Evolutionary conservation across 306 rosid genomes (phyloP), one percentile per base, ranked within the genome.

Genomic region (Trichosanthes truncata): DNA sequence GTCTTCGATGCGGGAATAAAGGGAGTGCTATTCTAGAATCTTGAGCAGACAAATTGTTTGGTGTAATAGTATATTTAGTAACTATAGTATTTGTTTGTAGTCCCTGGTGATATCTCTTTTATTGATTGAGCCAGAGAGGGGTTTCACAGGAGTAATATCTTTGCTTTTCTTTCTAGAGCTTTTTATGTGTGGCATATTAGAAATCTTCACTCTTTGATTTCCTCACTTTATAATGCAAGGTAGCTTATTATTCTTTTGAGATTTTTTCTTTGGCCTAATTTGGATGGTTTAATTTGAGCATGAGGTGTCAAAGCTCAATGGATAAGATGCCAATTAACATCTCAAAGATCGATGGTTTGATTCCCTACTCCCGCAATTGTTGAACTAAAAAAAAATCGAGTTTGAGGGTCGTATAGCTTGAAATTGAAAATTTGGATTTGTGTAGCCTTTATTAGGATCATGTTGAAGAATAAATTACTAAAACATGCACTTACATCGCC

Each of bases 1-100:
- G 89, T 87, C 93, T 92, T 89, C 91, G 93, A 88, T 84, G 82
- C 85, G 84, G 78, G 52, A 83, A 81, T 73, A 51, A 82, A 74
- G 69, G 38, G 35, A 80, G 80, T 15, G 25, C 29, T 63, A 79
- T 65, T 77, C 83, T 6, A 46, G 2, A 51, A 79, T 65, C 31
- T 79, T 48, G 80, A 80, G 33, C 65, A 82, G 23, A 84, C 73
- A 74, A 61, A 43, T 7, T 66, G 35, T 74, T 69, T 17, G 80
- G 40, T 65, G 66, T 69, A 57, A 56, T 52, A 80, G 75, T 68
- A 76, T 9, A 81, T 3, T 71, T 69, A 79, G 48, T 49, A 3
- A 48, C 36, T 26, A 48, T 74, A 53, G 62, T 80, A 52, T 23
- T 60, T 36, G 26, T 76, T 75, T 43, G 84, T 77, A 63, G 59